Evolutionary conservation across 768 basidiomycete genomes (phyloP), one percentile per base, ranked within the genome.

Genomic region (Dentipellis sp.): DNA sequence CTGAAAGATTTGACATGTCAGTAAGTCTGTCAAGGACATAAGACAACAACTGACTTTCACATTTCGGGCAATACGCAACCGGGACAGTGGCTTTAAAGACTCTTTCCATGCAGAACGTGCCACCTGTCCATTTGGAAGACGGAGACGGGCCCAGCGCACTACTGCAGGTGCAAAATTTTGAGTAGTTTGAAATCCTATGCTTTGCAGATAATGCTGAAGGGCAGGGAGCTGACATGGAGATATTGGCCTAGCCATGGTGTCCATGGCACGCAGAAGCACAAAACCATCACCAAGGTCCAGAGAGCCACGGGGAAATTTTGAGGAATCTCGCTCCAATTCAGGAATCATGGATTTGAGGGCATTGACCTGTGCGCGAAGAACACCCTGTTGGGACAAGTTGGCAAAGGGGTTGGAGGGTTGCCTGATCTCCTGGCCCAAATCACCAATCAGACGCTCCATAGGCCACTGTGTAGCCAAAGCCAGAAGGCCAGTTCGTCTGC

Each of bases 361-460:
- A 53, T 29, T 45, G 50, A 45, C n/a, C 29, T 49, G n/a, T 3
- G 47, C 42, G 2, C 63, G 58, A 0, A 53, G 56, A 0, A 67
- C 14, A 3, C 55, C 64, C 1, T 63, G 57, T 22, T 66, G 51
- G 0, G 58, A 34, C 9, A 71, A 55, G 48, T 71, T 71, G 2
- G 60, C 55, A 53, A 53, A 69, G 2, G 61, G 59, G 3, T 65
- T 64, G 0, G 60, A 63, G 19, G 55, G 68, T 49, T 67, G 65
- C 1, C 56, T 52, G 19, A 69, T 63, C 52, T 70, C 64, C 16
- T 55, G 53, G 0, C 63, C 64, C 4, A 68, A 57, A 52, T 62
- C 54, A 0, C 67, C 67, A 10, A 69, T 68, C 3, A 42, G 53
- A 1, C 61, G 53, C 55, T 68, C 67, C 50, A 69, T 57, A 0